These are phyloP conservation scores for Vaccinium corymbosum DNA, from an alignment of 148 eudicot genomes.

Conservation along the genomic window DNA sequence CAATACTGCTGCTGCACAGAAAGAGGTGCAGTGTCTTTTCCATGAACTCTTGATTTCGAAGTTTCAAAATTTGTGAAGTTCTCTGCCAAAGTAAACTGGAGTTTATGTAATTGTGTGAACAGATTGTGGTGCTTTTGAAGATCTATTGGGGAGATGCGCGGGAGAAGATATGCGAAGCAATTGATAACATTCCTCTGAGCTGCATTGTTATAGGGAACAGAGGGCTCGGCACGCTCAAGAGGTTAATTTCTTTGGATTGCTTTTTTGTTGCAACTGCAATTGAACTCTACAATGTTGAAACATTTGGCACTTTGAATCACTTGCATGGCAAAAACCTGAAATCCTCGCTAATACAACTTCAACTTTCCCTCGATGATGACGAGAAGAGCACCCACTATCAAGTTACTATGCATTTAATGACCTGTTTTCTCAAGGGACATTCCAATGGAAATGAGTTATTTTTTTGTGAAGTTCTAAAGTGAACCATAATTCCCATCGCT, in stretches of 20 bases:
- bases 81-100: not conserved
- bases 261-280: not conserved
- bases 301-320: not conserved
- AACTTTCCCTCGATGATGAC: too few relatives aligned
- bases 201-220: conserved; percentile 80
- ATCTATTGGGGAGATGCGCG: conserved; percentile 96
- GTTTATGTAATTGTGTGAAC: not conserved
- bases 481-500: not conserved
- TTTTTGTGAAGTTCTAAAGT: not conserved
- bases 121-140: conserved; percentile 66
- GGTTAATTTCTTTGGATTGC: conserved; percentile 31
- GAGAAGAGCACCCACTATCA: conserved; percentile 1
- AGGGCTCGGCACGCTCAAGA: conserved; percentile 76
- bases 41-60: not conserved
- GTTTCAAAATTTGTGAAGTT: not conserved
- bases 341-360: not conserved
- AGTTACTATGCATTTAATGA: not conserved
- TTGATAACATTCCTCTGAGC: conserved; percentile 63
- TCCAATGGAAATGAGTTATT: not conserved
- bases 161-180: conserved; percentile 71
- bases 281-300: not conserved
- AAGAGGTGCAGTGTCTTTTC: conserved; percentile 7
- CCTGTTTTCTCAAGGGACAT: not conserved
- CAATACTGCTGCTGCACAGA: conserved; percentile 40
- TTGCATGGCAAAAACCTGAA: not conserved